Evolutionary conservation across 176 grass and related monocot genomes (phyloP).

Genomic region (Oryza glaberrima): DNA sequence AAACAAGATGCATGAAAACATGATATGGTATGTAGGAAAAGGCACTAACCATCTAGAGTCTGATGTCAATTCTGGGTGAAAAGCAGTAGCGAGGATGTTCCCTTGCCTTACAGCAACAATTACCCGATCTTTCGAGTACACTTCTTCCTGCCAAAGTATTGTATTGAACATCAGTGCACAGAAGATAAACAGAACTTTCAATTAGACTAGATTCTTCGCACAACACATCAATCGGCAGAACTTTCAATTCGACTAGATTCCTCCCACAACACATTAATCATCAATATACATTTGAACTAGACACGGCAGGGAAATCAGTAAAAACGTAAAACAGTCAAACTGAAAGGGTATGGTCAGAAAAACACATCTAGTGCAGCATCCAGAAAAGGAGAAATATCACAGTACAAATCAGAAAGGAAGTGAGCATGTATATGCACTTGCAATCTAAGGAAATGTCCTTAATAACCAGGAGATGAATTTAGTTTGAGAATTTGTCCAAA

Average conservation of each 20-base stretch:
- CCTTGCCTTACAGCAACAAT: slow-evolving; percentile 90
- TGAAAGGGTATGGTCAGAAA: neutral
- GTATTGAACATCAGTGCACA: slow-evolving; percentile 13
- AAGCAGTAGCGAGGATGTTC: slow-evolving; percentile 90
- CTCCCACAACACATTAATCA: too few relatives aligned
- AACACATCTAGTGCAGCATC: neutral
- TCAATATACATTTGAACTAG: neutral
- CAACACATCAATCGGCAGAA: neutral
- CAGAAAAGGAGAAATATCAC: neutral
- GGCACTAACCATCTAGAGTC: slow-evolving; percentile 79
- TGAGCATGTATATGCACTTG: neutral
- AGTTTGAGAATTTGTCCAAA: neutral
- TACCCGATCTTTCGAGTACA: slow-evolving; percentile 70
- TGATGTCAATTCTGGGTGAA: slow-evolving; percentile 94
- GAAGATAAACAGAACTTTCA: neutral
- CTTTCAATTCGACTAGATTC: too few relatives aligned
- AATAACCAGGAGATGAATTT: neutral
- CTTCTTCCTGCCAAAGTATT: slow-evolving; percentile 57
- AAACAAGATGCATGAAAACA: neutral
- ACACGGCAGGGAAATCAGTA: neutral
- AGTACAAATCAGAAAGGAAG: neutral
- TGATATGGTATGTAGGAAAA: neutral
- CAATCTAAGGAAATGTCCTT: neutral
- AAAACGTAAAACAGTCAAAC: neutral
- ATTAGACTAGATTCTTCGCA: neutral